Evolutionary conservation across 805 yeast genomes (phyloP).

Genomic region (Kluyveromyces nonfermentans): DNA sequence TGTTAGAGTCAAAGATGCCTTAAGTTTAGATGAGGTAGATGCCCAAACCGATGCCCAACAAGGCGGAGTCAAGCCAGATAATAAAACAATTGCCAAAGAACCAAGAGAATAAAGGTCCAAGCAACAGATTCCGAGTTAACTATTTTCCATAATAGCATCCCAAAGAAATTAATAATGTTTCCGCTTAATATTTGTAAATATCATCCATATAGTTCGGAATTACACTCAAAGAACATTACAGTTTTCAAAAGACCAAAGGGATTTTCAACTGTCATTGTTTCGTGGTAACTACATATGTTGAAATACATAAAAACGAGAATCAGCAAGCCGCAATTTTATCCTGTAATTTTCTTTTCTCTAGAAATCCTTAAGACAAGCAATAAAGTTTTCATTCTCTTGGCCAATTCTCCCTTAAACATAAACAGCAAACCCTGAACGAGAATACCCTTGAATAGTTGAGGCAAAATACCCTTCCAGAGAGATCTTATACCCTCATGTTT

Average conservation of each 20-base stretch:
- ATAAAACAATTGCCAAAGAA: neutral
- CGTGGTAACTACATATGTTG: neutral
- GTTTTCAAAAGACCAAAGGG: neutral
- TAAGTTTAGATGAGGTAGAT: slow-evolving; percentile 48
- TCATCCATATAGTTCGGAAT: neutral
- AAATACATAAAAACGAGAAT: neutral
- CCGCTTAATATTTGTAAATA: neutral
- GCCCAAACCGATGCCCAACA: slow-evolving; percentile 10
- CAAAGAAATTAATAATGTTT: neutral
- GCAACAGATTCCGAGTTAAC: neutral
- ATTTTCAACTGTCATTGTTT: neutral
- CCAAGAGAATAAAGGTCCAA: neutral
- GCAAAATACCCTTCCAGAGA: slow-evolving; percentile 71
- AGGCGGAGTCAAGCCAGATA: neutral
- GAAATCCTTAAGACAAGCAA: neutral
- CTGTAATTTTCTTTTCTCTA: neutral
- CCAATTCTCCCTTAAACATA: slow-evolving; percentile 68
- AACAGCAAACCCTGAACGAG: slow-evolving; percentile 77
- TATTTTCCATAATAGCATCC: neutral
- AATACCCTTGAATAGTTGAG: slow-evolving; percentile 74
- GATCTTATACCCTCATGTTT: slow-evolving; percentile 54
- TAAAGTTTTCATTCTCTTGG: slow-evolving; percentile 19
- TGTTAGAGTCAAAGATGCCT: slow-evolving; percentile 51
- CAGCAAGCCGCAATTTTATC: neutral
- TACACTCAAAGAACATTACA: neutral